Conservation (phyloP, 148 eudicot species). For the Silene conica region DNA sequence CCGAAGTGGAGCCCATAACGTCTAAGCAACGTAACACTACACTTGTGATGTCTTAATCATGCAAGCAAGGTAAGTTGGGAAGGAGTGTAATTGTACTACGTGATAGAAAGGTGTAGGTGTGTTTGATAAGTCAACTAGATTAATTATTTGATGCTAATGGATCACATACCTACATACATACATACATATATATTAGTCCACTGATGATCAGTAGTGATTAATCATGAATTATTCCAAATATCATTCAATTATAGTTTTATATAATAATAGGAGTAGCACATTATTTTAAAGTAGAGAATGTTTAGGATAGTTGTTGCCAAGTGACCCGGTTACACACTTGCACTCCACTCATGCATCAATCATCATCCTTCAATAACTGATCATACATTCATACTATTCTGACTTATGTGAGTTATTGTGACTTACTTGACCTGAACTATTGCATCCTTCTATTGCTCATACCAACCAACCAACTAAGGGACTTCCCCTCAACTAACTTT, state of each 20-base stretch:
- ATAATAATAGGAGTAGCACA: background rate
- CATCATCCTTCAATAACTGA: background rate
- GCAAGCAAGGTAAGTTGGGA: background rate
- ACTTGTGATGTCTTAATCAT: background rate
- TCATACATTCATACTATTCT: background rate
- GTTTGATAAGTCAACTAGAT: background rate
- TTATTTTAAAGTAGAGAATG: background rate
- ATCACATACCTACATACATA: background rate
- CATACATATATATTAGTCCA: background rate
- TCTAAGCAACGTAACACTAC: too few species aligned
- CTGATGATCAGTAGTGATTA: background rate
- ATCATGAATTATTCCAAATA: background rate
- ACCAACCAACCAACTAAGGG: background rate
- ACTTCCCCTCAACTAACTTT: background rate
- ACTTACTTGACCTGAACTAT: background rate
- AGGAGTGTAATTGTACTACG: background rate
- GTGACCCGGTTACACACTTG: background rate
- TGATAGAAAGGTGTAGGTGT: background rate
- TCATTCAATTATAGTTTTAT: background rate
- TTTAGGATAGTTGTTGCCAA: background rate
- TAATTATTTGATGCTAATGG: background rate
- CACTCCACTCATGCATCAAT: background rate
- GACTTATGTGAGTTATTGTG: background rate
- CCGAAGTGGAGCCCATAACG: too few species aligned
- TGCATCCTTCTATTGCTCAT: background rate